phyloP scores from a whole-genome alignment of 305 asterid genomes.

The Solanum aculeatissimum region DNA sequence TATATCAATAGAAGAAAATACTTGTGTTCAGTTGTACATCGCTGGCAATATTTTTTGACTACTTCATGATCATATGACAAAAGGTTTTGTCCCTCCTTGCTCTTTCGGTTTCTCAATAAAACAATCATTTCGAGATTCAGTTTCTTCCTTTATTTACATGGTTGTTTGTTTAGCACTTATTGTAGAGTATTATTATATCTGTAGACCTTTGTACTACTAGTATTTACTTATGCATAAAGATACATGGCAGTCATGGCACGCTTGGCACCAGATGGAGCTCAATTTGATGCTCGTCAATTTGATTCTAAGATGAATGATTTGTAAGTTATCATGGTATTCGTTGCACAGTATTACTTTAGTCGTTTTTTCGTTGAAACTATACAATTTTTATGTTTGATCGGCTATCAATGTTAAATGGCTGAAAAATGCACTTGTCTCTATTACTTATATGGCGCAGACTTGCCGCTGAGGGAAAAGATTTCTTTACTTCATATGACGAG shows the following conservation, averaged over 20 bases:
- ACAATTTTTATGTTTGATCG: neutral
- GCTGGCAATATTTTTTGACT: neutral
- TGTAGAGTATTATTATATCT: neutral
- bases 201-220: neutral
- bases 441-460: slow-evolving; percentile 18
- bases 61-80: neutral
- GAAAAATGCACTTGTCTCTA: neutral
- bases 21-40: neutral
- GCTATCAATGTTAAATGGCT: neutral
- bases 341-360: neutral
- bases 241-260: slow-evolving; percentile 6
- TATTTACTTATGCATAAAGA: neutral
- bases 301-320: slow-evolving; percentile 5
- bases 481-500: slow-evolving; percentile 52
- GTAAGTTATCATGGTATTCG: neutral
- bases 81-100: neutral
- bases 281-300: slow-evolving; percentile 3
- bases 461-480: slow-evolving; percentile 35
- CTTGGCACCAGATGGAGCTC: slow-evolving; percentile 4
- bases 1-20: neutral
- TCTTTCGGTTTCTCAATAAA: neutral
- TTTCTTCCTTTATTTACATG: neutral
- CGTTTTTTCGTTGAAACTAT: neutral
- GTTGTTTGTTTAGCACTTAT: neutral
- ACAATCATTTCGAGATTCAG: neutral